These are phyloP conservation scores for Geosmithia morbida DNA, from an alignment of 2,329 filamentous ascomycete species.

Conservation along the genomic window DNA sequence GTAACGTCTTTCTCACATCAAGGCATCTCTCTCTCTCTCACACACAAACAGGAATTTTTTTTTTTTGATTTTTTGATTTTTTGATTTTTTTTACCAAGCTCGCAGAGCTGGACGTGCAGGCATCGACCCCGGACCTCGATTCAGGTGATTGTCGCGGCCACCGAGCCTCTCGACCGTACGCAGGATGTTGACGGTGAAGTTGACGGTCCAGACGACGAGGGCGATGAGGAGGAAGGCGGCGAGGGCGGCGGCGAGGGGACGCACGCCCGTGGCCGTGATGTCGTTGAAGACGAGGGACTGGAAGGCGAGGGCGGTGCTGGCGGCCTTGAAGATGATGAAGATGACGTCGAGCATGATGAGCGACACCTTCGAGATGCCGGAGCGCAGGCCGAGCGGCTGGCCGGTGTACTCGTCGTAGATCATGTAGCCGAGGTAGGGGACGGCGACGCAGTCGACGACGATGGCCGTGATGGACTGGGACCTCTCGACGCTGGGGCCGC, in stretches of 20 bases:
- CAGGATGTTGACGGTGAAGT: constrained; percentile 76
- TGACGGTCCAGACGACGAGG: constrained; percentile 78
- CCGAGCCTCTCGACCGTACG: constrained; percentile 49
- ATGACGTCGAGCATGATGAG: constrained; percentile 85
- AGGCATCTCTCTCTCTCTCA: no score
- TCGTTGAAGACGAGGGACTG: constrained; percentile 56
- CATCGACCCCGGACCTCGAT: background rate
- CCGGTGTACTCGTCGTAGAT: constrained; percentile 94
- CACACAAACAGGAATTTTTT: no score
- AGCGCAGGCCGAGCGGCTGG: constrained; percentile 78
- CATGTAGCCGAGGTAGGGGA: constrained; percentile 86
- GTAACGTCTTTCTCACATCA: no score
- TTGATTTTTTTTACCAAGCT: no score
- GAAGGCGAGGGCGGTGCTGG: constrained; percentile 82
- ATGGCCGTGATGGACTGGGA: constrained; percentile 81
- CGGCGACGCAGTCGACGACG: constrained; percentile 73
- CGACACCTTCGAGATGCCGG: constrained; percentile 70
- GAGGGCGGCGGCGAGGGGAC: constrained; percentile 51
- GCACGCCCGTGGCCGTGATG: constrained; percentile 17
- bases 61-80: no score
- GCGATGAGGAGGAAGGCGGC: constrained; percentile 69
- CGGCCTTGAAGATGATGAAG: constrained; percentile 95
- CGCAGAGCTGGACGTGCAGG: no score
- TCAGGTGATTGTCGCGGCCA: constrained; percentile 29
- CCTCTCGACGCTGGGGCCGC: constrained; percentile 32